phyloP scores from a whole-genome alignment of 495 filamentous ascomycete genomes.

The Hyaloscypha variabilis region DNA sequence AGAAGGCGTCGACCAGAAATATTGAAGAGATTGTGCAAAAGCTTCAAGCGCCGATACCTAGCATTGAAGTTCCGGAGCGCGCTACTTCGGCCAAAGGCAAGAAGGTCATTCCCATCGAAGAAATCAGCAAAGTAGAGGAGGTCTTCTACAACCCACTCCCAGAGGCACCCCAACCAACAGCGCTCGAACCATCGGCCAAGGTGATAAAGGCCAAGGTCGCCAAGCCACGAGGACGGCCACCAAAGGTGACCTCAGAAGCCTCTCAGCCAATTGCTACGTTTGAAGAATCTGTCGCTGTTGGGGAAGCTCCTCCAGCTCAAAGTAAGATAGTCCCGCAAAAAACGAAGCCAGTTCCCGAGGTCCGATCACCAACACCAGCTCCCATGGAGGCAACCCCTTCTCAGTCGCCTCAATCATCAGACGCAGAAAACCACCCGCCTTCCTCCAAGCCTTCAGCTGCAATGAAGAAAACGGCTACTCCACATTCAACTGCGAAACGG shows the following conservation, averaged over 20 bases:
- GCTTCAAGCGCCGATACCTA: not conserved
- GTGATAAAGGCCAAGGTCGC: slow-evolving; percentile 20
- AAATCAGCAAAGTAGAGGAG: slow-evolving; percentile 23
- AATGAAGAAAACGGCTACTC: slow-evolving; percentile 26
- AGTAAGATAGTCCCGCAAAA: slow-evolving; percentile 14
- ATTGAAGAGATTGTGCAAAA: slow-evolving; percentile 37
- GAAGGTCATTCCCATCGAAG: slow-evolving; percentile 19
- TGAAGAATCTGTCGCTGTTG: slow-evolving; percentile 1
- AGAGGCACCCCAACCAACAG: slow-evolving; percentile 2
- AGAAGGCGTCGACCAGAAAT: slow-evolving; percentile 42
- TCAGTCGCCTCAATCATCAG: slow-evolving; percentile 73
- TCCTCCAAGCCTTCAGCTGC: slow-evolving; percentile 54
- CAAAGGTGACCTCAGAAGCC: slow-evolving; percentile 26
- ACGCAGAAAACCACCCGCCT: slow-evolving; percentile 78
- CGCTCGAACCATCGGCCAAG: slow-evolving; percentile 12
- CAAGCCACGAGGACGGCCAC: slow-evolving; percentile 17
- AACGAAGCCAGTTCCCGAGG: slow-evolving; percentile 9
- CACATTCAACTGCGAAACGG: slow-evolving; percentile 37
- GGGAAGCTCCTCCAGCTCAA: not conserved
- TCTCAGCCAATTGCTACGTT: slow-evolving; percentile 18
- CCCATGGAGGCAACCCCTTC: slow-evolving; percentile 44
- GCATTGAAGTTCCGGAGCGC: not conserved
- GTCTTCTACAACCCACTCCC: slow-evolving; percentile 17
- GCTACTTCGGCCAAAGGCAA: slow-evolving; percentile 24
- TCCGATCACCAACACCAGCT: slow-evolving; percentile 25